A percentile compares a stretch with the other conserved stretches of the same genome.
Evolutionary conservation across 495 filamentous ascomycete genomes (phyloP).

Genomic region (Aspergillus egyptiacus): DNA sequence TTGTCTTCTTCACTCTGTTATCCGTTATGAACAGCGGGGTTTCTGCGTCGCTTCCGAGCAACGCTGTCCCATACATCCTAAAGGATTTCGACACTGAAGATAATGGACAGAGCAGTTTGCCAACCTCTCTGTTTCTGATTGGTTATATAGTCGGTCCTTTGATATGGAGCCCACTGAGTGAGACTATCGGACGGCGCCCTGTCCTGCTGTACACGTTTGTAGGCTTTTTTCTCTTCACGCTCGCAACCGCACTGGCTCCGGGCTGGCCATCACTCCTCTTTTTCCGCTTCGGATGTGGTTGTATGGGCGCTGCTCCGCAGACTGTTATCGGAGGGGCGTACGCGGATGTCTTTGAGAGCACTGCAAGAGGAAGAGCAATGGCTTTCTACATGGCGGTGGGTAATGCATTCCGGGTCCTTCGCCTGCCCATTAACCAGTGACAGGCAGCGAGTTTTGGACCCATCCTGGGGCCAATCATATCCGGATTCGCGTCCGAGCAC

Average conservation of each 20-base stretch:
- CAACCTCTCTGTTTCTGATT: conserved; percentile 68
- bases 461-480: conserved; percentile 60
- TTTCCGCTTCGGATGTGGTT: conserved; percentile 61
- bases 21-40: conserved; percentile 69
- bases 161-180: conserved; percentile 63
- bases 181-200: conserved; percentile 60
- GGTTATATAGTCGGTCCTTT: conserved; percentile 64
- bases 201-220: conserved; percentile 58
- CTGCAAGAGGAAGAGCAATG: conserved; percentile 61
- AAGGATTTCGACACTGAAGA: conserved; percentile 34
- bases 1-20: conserved; percentile 50
- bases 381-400: conserved; percentile 65
- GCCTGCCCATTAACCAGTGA: conserved; percentile 3
- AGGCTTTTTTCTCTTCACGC: conserved; percentile 59
- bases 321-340: conserved; percentile 67
- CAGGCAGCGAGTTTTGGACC: conserved; percentile 63
- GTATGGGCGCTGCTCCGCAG: conserved; percentile 61
- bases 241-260: conserved; percentile 64
- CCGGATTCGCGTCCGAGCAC: conserved; percentile 50
- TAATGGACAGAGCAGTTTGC: conserved; percentile 52
- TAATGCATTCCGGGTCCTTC: background rate
- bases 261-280: conserved; percentile 61
- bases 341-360: conserved; percentile 62
- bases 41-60: conserved; percentile 61
- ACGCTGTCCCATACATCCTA: conserved; percentile 50